A percentile compares a stretch with the other conserved stretches of the same genome.
Evolutionary conservation across 1,139 yeast species (phyloP).

Genomic region (Keqinozyma sinolaborantium): DNA sequence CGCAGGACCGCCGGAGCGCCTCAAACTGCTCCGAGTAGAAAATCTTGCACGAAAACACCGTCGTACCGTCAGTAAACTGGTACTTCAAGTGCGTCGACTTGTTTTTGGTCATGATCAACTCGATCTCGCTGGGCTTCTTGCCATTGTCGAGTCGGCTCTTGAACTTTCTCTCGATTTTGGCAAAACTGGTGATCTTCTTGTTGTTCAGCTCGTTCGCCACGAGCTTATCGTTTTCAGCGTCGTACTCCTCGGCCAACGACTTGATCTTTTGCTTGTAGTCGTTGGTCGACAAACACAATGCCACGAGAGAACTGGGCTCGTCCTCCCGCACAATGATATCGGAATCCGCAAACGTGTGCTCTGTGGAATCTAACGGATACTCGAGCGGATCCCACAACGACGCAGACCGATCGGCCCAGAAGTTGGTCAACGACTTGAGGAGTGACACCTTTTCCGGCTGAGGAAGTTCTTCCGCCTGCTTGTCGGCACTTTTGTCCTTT

Average conservation of each 20-base stretch:
- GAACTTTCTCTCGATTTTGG: conserved; percentile 43
- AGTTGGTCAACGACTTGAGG: conserved; percentile 79
- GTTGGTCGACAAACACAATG: conserved; percentile 82
- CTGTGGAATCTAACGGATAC: conserved; percentile 76
- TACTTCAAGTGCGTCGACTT: conserved; percentile 89
- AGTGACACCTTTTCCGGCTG: conserved; percentile 71
- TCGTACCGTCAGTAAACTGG: conserved; percentile 86
- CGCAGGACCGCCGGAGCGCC: conserved; percentile 84
- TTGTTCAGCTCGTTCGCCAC: conserved; percentile 22
- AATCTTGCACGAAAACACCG: conserved; percentile 86
- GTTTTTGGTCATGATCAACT: conserved; percentile 69
- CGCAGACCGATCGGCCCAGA: conserved; percentile 98
- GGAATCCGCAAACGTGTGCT: conserved; percentile 91
- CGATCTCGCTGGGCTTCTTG: conserved; percentile 36
- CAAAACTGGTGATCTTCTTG: conserved; percentile 36
- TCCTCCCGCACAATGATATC: conserved; percentile 94
- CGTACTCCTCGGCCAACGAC: conserved; percentile 30
- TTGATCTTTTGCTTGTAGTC: conserved; percentile 73
- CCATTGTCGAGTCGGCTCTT: conserved; percentile 25
- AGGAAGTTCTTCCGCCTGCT: conserved; percentile 20
- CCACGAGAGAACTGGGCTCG: conserved; percentile 93
- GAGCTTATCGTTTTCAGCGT: conserved; percentile 8
- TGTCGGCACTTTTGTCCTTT: conserved; percentile 8
- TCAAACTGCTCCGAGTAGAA: conserved; percentile 97
- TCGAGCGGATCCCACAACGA: conserved; percentile 92